These are phyloP conservation scores for Saccharomyces hybrid DNA, from an alignment of 1,139 yeast species.

Conservation along the genomic window DNA sequence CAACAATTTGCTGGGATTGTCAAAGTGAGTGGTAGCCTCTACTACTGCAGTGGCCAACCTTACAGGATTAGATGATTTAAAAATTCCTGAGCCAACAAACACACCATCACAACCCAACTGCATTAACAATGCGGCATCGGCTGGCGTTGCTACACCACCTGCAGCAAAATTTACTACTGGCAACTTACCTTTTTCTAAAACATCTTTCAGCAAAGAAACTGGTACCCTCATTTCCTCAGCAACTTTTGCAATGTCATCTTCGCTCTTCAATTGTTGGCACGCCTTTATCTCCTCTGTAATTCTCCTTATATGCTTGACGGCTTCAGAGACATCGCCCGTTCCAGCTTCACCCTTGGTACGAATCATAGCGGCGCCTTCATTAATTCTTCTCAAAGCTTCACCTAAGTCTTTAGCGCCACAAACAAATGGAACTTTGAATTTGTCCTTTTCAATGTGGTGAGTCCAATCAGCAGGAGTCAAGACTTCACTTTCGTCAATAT, in stretches of 20 bases:
- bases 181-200: conserved; percentile 53
- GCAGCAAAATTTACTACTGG: conserved; percentile 89
- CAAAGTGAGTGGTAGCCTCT: conserved; percentile 69
- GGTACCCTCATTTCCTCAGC: conserved; percentile 63
- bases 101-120: conserved; percentile 90
- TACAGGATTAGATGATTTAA: conserved; percentile 59
- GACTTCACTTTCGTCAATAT: conserved; percentile 80
- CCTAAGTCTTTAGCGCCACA: conserved; percentile 84
- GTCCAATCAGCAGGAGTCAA: conserved; percentile 73
- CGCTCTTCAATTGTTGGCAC: conserved; percentile 37
- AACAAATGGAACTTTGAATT: conserved; percentile 71
- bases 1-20: conserved; percentile 57
- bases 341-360: conserved; percentile 90
- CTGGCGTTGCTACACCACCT: conserved; percentile 86
- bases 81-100: conserved; percentile 86
- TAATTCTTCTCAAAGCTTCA: conserved; percentile 73
- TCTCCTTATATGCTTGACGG: conserved; percentile 66
- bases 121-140: conserved; percentile 86
- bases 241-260: conserved; percentile 40
- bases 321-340: conserved; percentile 81
- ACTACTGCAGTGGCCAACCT: conserved; percentile 75
- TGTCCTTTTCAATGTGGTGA: conserved; percentile 55
- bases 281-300: conserved; percentile 47
- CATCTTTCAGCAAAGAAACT: conserved; percentile 43
- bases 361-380: conserved; percentile 85